Evolutionary conservation across 2,329 filamentous ascomycete species (phyloP).

Genomic region (Phialophora expanda): DNA sequence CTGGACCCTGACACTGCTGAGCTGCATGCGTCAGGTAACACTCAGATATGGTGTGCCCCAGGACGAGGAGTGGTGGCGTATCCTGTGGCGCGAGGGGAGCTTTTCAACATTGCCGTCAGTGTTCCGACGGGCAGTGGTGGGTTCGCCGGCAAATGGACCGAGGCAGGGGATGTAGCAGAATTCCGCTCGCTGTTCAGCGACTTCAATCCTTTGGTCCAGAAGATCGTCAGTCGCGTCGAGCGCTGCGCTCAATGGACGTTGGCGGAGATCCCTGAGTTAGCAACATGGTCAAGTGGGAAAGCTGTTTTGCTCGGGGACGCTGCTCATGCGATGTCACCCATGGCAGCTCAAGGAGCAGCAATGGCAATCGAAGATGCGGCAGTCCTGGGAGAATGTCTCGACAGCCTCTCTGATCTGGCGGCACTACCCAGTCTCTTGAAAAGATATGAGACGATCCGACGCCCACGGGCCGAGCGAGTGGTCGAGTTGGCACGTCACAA

Average conservation of each 20-base stretch:
- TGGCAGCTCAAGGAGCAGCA: slow-evolving; percentile 1
- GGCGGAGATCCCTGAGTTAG: background rate
- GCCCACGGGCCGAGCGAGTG: background rate
- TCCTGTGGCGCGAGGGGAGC: background rate
- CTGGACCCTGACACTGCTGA: background rate
- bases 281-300: background rate
- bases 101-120: background rate
- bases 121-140: background rate
- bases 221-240: background rate
- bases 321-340: background rate
- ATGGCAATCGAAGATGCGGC: slow-evolving; percentile 3
- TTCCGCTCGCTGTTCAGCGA: background rate
- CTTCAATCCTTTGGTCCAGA: background rate
- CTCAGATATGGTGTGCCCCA: background rate
- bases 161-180: background rate
- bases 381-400: background rate
- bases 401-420: background rate
- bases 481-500: background rate
- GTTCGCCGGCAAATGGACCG: background rate
- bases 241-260: background rate
- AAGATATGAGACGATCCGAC: background rate
- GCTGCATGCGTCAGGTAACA: background rate
- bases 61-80: background rate
- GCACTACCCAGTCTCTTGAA: background rate
- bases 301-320: background rate